phyloP scores from a whole-genome alignment of 352 stramenopile species.

The Pilasporangium apinafurcum region DNA sequence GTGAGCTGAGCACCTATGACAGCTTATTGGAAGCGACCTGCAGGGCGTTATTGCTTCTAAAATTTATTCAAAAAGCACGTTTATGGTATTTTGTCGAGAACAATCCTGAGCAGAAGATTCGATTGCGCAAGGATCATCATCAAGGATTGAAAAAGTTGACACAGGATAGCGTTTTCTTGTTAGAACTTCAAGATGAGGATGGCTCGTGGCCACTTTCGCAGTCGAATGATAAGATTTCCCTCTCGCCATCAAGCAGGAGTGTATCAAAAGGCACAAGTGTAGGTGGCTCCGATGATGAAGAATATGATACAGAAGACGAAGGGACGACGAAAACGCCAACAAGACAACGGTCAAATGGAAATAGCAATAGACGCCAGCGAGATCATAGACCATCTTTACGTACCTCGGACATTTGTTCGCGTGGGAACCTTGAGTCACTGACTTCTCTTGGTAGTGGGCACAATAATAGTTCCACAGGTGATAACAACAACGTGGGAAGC shows the following conservation, averaged over 20 bases:
- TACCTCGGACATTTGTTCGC: slow-evolving; percentile 74
- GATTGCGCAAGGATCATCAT: slow-evolving; percentile 32
- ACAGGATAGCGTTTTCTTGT: slow-evolving; percentile 70
- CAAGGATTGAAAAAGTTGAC: slow-evolving; percentile 51
- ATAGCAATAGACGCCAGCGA: slow-evolving; percentile 29
- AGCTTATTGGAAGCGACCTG: slow-evolving; percentile 66
- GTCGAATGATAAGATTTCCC: slow-evolving; percentile 28
- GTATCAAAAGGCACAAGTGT: slow-evolving; percentile 1
- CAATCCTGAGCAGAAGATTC: slow-evolving; percentile 60
- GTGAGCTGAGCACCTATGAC: slow-evolving; percentile 47
- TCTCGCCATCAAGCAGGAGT: slow-evolving; percentile 19
- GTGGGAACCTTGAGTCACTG: slow-evolving; percentile 62
- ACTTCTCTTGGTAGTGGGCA: slow-evolving; percentile 28
- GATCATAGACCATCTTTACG: slow-evolving; percentile 37
- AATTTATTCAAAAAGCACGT: slow-evolving; percentile 61
- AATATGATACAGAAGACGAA: slow-evolving; percentile 6
- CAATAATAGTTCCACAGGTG: slow-evolving; percentile 7
- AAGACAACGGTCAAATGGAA: slow-evolving; percentile 17
- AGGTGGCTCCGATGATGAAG: not conserved
- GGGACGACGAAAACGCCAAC: not conserved
- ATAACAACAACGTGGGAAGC: slow-evolving; percentile 1
- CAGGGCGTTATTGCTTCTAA: slow-evolving; percentile 63
- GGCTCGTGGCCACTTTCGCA: slow-evolving; percentile 82
- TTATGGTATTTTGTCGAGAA: slow-evolving; percentile 83
- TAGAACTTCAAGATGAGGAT: slow-evolving; percentile 82